Evolutionary conservation across 805 yeast species (phyloP), one percentile per base, ranked within the genome.

Genomic region (Cyberlindnera xylosilytica): DNA sequence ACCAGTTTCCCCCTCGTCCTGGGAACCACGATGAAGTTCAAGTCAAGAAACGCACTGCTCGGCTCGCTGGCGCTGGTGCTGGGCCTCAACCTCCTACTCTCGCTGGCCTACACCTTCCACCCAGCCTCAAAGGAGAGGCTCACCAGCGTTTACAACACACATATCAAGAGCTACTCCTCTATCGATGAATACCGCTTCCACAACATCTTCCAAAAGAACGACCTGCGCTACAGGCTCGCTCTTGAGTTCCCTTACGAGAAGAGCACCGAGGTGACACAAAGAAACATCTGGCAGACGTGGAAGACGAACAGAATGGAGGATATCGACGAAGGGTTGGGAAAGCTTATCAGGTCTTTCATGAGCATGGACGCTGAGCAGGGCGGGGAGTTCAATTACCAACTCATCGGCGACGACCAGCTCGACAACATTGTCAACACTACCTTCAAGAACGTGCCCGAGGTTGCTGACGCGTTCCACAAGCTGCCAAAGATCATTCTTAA

Each of bases 401-500:
- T 53, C 9, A 29, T 53, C 18, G 41, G 68, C 20, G 76, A 73
- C 45, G 68, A 64, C 34, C 63, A 66, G 23, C 63, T 44, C 11
- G 34, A 27, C 13, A 24, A 26, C 1, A 24, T 44, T 9, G 42
- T 73, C 28, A 57, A 58, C 36, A 56, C 60, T 39, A 56, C 68
- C 45, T 73, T 68, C 51, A 54, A 50, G 18, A 54, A 62, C 17
- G 76, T 85, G 1, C 97, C 97, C 0, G 78, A 78, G 34, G 86
- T 91, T 2, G 68, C 79, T 1, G 71, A 74, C 47, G 96, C 97
- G 0, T 91, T 83, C 67, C 64, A 76, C 20, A 52, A 76, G 30
- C 65, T 91, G 76, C 98, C 98, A 2, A 79, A 77, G 55, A 73
- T 74, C 32, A 89, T 91, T 41, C 65, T 93, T 45, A 84, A 84